Evolutionary conservation across 2,329 filamentous ascomycete genomes (phyloP), one percentile per base, ranked within the genome.

Genomic region (Ceratocystis huliohia): DNA sequence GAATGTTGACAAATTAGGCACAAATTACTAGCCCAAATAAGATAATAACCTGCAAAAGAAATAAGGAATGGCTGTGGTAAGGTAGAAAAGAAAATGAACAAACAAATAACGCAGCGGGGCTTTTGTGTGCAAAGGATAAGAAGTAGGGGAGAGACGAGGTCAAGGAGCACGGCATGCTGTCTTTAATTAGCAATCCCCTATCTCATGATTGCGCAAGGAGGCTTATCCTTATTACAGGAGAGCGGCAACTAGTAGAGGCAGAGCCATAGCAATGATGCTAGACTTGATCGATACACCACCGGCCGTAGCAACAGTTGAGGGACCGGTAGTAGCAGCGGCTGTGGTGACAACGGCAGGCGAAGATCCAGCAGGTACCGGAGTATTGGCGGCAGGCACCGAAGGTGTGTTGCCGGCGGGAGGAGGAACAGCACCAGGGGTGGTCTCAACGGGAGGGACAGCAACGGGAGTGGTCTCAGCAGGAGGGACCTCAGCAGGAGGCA

Each of bases 301-400:
- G 20, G 66, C 59, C 13, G 66, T 68, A 37, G 56, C 48, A 41
- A 67, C 59, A 22, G 17, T 41, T 17, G 33, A 30, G 20, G 65
- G 37, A 25, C 62, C 25, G n/a, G 33, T 50, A n/a, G 66, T 20
- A 20, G 56, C 46, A 73, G 70, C 78, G 73, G 37, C 10, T 4
- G 69, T 77, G 78, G 73, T 74, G 73, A 75, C 78, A 78, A 73
- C 66, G n/a, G 61, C 65, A 20, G 66, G 17, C 25, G 64, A 61
- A 65, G 66, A 63, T 66, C 68, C 56, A 28, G 50, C 25, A 56
- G 50, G 17, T 3, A 48, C 46, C 46, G 63, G 44, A 20, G 61
- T 44, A 2, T 30, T 15, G 45, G 44, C 44, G 10, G 15, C 44
- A 44, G 61, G 22, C 8, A 28, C 61, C 3, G 45, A 20, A 30